Conservation (phyloP, 805 yeast genomes). For the Candida cerambycidarum region DNA sequence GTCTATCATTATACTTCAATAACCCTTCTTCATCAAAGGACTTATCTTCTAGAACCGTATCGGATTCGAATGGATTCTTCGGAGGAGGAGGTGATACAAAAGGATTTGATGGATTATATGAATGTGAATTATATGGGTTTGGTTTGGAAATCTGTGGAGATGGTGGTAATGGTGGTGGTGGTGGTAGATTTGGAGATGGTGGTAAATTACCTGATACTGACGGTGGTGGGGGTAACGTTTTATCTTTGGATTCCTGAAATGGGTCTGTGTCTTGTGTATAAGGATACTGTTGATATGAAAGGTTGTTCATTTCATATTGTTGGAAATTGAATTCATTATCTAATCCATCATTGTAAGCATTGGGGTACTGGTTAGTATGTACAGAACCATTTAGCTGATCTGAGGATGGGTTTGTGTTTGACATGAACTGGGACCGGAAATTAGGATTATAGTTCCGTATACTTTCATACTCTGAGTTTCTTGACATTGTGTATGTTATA, state of each 20-base stretch:
- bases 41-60: conserved; percentile 3
- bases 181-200: too few species aligned
- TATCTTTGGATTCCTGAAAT: neutral
- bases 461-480: conserved; percentile 7
- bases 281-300: conserved; percentile 10
- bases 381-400: conserved; percentile 11
- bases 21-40: conserved; percentile 16
- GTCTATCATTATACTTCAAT: conserved; percentile 20
- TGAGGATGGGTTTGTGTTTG: conserved; percentile 17
- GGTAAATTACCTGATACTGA: too few species aligned
- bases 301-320: conserved; percentile 2
- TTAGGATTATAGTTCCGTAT: conserved; percentile 2
- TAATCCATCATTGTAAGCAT: neutral
- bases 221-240: neutral
- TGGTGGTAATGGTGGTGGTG: conserved; percentile 1
- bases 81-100: neutral
- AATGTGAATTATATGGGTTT: neutral
- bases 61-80: neutral
- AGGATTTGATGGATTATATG: conserved; percentile 2
- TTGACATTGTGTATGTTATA: neutral
- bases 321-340: conserved; percentile 15
- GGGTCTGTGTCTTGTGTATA: conserved; percentile 2
- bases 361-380: too few species aligned
- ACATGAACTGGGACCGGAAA: conserved; percentile 20
- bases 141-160: neutral